phyloP scores from a whole-genome alignment of 768 basidiomycete species.

The Lepiota brunneoincarnata region DNA sequence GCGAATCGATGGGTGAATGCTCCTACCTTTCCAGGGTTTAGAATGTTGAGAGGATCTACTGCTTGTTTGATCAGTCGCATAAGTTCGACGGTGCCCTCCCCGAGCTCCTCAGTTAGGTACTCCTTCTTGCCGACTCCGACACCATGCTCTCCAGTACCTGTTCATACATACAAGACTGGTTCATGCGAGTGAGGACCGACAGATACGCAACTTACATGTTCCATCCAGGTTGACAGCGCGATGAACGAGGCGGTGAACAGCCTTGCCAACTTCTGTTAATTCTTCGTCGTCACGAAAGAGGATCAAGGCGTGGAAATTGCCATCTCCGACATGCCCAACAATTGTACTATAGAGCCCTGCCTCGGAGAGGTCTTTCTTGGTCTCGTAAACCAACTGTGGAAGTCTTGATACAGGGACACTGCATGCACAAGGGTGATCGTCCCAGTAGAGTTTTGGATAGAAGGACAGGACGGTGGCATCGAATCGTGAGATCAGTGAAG shows the following conservation, averaged over 20 bases:
- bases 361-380: conserved; percentile 69
- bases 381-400: conserved; percentile 71
- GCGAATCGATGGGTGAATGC: conserved; percentile 8
- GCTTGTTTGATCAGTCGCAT: conserved; percentile 85
- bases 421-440: background rate
- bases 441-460: background rate
- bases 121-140: conserved; percentile 85
- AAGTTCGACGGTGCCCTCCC: conserved; percentile 73
- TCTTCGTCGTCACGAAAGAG: conserved; percentile 61
- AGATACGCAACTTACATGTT: conserved; percentile 52
- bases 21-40: conserved; percentile 81
- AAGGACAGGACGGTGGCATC: background rate
- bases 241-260: conserved; percentile 69
- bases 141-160: conserved; percentile 86
- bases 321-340: conserved; percentile 81
- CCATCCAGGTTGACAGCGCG: conserved; percentile 75
- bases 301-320: conserved; percentile 54
- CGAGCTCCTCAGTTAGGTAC: conserved; percentile 82
- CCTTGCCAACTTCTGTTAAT: conserved; percentile 47
- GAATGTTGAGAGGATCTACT: conserved; percentile 75
- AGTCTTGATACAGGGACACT: conserved; percentile 72
- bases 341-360: conserved; percentile 63
- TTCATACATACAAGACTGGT: background rate
- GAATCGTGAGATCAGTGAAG: no score
- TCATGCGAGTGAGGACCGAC: background rate